Percentiles rank a stretch among this genome's conserved stretches.
phyloP scores from a whole-genome alignment of 345 rosid species.

The Brassica nigra region DNA sequence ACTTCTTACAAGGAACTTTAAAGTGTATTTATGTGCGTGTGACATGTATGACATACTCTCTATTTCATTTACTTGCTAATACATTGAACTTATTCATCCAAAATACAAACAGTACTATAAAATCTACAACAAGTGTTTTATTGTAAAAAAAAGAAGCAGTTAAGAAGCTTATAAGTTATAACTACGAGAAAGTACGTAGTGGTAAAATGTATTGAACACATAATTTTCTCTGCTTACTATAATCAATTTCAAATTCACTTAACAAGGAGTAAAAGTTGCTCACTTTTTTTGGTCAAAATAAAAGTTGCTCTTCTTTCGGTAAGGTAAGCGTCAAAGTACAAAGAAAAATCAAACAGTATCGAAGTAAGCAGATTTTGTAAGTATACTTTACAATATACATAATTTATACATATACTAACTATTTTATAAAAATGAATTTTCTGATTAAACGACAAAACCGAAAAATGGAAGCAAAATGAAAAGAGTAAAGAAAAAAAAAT shows the following conservation, averaged over 20 bases:
- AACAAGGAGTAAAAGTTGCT: not conserved
- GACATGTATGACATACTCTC: not conserved
- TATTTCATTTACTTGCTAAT: not conserved
- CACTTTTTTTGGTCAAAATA: too few relatives aligned
- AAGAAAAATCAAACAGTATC: conserved; percentile 32
- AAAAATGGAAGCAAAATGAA: not conserved
- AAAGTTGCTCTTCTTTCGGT: not conserved
- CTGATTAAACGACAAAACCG: not conserved
- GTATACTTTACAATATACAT: not conserved
- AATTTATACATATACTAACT: too few relatives aligned
- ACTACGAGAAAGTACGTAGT: not conserved
- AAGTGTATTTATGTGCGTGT: not conserved
- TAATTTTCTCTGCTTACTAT: not conserved
- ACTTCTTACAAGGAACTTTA: not conserved
- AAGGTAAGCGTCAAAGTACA: conserved; percentile 36
- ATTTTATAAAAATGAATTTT: not conserved
- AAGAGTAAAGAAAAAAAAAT: conserved; percentile 6
- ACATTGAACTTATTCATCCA: conserved; percentile 4
- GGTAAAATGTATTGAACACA: not conserved
- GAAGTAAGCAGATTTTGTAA: conserved; percentile 17
- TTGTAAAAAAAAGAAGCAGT: too few relatives aligned
- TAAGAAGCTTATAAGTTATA: not conserved
- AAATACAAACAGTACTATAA: not conserved
- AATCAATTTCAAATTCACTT: not conserved
- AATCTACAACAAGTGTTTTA: too few relatives aligned